These are phyloP conservation scores for Trebouxiophyceae sp. DNA, from an alignment of 163 green algal genomes.

Conservation along the genomic window DNA sequence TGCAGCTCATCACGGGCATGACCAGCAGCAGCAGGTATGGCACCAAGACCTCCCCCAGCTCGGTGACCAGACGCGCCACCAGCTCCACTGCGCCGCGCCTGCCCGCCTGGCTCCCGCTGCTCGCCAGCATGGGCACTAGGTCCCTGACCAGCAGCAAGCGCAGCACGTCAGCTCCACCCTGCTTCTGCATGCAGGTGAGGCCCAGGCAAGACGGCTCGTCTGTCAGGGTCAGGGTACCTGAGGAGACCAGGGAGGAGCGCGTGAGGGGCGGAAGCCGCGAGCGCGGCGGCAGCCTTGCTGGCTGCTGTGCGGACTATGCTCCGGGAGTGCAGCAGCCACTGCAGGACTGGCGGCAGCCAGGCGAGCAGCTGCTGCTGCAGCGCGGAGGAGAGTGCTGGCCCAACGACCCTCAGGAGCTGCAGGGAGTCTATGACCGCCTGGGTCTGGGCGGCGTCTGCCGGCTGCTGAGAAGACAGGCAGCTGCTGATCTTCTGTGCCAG, in stretches of 20 bases:
- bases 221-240: constrained; percentile 7
- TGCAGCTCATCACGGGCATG: constrained; percentile 82
- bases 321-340: constrained; percentile 2
- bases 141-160: constrained; percentile 15
- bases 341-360: constrained; percentile 33
- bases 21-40: constrained; percentile 78
- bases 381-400: constrained; percentile 32
- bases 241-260: constrained; percentile 28
- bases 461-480: constrained; percentile 1
- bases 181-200: too few species aligned
- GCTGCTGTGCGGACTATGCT: constrained; percentile 40
- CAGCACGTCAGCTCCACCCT: too few species aligned
- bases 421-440: constrained; percentile 8
- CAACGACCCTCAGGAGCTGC: constrained; percentile 55
- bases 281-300: constrained; percentile 28
- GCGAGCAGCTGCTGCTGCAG: constrained; percentile 38
- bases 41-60: constrained; percentile 24
- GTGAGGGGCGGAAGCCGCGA: constrained; percentile 25
- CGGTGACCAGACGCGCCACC: constrained; percentile 22
- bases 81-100: constrained; percentile 46
- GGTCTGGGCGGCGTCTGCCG: constrained; percentile 1
- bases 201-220: not conserved
- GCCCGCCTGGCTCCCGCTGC: not conserved
- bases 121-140: constrained; percentile 14
- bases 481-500: constrained; percentile 55